These are phyloP conservation scores for Teunomyces gatunensis DNA, from an alignment of 805 yeast genomes.

Conservation along the genomic window DNA sequence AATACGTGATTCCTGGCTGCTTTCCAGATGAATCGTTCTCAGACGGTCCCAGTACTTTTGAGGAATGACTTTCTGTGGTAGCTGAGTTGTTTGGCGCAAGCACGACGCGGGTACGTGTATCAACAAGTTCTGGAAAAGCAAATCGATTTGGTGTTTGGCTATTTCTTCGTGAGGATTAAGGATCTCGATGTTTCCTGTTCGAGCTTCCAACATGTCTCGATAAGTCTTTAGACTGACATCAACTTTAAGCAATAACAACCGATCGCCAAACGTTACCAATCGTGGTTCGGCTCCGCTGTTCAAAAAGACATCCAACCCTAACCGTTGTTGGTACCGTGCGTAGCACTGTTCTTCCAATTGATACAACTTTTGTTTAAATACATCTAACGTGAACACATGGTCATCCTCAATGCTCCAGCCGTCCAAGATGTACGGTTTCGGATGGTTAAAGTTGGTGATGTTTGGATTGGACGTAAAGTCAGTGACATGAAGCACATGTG, in stretches of 20 bases:
- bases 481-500: constrained; percentile 7
- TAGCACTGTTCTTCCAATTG: constrained; percentile 6
- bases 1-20: neutral
- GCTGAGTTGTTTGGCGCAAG: neutral
- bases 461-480: constrained; percentile 2
- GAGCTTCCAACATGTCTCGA: constrained; percentile 11
- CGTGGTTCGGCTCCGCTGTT: neutral
- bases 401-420: constrained; percentile 3
- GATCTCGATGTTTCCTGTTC: constrained; percentile 2
- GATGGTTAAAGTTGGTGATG: neutral
- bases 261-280: constrained; percentile 4
- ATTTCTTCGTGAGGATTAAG: neutral
- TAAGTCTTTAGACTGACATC: constrained; percentile 10
- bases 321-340: constrained; percentile 1
- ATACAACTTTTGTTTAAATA: constrained; percentile 10
- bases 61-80: constrained; percentile 2
- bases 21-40: neutral
- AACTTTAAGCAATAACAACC: constrained; percentile 7
- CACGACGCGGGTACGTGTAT: constrained; percentile 2
- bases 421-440: neutral
- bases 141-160: neutral
- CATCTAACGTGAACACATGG: constrained; percentile 14
- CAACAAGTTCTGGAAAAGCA: neutral
- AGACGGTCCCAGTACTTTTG: neutral
- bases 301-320: constrained; percentile 1